Conservation (phyloP, 495 filamentous ascomycete species). For the Aspergillus carlsbadensis region DNA sequence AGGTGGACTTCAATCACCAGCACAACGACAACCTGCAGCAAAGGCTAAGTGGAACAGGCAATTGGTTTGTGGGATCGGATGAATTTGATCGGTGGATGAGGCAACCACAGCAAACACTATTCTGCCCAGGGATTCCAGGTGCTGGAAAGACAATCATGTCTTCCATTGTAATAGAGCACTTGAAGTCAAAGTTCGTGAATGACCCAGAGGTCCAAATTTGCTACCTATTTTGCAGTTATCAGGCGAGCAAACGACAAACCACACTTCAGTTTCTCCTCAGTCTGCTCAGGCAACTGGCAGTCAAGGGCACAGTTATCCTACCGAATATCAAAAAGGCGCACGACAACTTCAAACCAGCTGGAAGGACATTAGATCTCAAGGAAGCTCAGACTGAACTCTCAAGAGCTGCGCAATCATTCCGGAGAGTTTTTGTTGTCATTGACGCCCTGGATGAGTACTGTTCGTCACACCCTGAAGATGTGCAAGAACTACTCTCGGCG, state of each 20-base stretch:
- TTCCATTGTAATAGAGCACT: constrained; percentile 34
- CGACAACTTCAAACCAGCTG: too few species aligned
- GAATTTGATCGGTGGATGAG: constrained; percentile 36
- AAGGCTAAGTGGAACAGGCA: constrained; percentile 36
- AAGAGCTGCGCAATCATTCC: constrained; percentile 32
- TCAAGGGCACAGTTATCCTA: background rate
- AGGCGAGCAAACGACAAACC: background rate
- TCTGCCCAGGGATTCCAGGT: constrained; percentile 45
- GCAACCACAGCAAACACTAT: constrained; percentile 29
- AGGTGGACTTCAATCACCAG: constrained; percentile 10
- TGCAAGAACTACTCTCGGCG: constrained; percentile 10
- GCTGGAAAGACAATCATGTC: constrained; percentile 42
- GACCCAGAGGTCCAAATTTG: constrained; percentile 29
- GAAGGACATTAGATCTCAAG: too few species aligned
- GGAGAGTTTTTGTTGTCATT: constrained; percentile 36
- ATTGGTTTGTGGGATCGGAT: constrained; percentile 42
- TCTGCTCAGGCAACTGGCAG: constrained; percentile 1
- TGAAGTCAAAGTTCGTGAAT: constrained; percentile 12
- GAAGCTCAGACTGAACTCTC: too few species aligned
- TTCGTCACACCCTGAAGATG: background rate
- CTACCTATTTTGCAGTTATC: background rate
- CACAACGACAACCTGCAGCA: constrained; percentile 10
- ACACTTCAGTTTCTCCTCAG: background rate
- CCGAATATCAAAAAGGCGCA: background rate
- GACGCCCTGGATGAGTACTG: constrained; percentile 41